A percentile compares a stretch with the other conserved stretches of the same genome.
Evolutionary conservation across 73 alveolate species (phyloP).

Genomic region (Effrenium voratum): DNA sequence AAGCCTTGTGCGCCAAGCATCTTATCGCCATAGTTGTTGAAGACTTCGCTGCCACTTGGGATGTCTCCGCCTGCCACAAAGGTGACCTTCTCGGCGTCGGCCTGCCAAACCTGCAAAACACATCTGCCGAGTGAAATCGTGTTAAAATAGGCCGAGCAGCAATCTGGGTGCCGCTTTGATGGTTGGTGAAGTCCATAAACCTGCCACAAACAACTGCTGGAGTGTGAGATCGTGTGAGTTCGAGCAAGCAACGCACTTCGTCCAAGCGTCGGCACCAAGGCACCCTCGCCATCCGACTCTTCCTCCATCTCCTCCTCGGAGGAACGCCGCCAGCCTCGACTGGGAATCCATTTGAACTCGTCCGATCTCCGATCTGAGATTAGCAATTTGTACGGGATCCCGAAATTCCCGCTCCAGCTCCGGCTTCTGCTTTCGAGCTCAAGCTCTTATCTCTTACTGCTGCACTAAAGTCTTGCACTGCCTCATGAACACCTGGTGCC

Average conservation of each 20-base stretch:
- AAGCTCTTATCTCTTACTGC: too few relatives aligned
- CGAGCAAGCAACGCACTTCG: background rate
- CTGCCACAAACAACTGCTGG: background rate
- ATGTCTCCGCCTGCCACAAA: conserved; percentile 35
- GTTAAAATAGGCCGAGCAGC: background rate
- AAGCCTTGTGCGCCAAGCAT: background rate
- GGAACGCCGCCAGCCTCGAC: conserved; percentile 50
- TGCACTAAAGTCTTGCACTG: too few relatives aligned
- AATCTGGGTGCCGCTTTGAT: conserved; percentile 80
- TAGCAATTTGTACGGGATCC: too few relatives aligned
- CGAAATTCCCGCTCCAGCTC: too few relatives aligned
- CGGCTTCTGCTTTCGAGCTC: too few relatives aligned
- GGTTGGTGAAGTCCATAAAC: conserved; percentile 86
- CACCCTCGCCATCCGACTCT: conserved; percentile 85
- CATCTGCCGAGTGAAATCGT: background rate
- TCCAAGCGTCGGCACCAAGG: conserved; percentile 40
- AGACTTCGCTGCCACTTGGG: conserved; percentile 17
- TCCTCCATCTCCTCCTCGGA: conserved; percentile 77
- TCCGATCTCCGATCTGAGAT: too few relatives aligned
- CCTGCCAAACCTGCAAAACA: conserved; percentile 35
- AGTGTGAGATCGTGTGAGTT: background rate
- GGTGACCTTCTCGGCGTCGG: conserved; percentile 28
- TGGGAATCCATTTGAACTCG: too few relatives aligned
- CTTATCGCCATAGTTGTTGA: conserved; percentile 77
- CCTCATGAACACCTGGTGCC: too few relatives aligned